Base-by-base conservation (phyloP, 208 protist species). In the Leishmania aethiopica region DNA sequence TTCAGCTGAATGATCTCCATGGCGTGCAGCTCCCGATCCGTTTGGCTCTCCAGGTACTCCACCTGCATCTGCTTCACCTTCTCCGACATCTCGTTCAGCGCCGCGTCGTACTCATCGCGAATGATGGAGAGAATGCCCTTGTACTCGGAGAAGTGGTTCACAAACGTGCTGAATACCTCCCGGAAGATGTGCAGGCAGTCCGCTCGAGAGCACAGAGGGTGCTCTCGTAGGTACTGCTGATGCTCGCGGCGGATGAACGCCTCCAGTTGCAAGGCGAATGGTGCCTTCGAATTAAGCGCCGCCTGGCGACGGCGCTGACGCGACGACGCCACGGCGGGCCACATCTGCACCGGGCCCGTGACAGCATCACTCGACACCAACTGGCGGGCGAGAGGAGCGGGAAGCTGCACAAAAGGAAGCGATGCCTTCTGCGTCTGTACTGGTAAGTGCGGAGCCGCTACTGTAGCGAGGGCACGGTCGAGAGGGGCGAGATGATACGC, bases 121-220 rank as follows among this genome's bases (percentile, higher is more conserved):
- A 96, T 97, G 60, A 96, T 75, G 77, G 85, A 89, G 66, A 98
- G 87, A 32, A 97, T 82, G 57, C 82, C 85, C 45, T 75, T 86
- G 84, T 96, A 98, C 81, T 98, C 92, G 45, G 88, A 53, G 83
- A 98, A 98, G 85, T 96, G 95, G 55, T 96, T 92, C 69, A 92
- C 86, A 80, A 98, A 87, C 42, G 88, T 91, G 57, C 79, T 86
- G 78, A 98, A 91, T 0, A 89, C 95, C 77, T 98, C 95, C 13
- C 89, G 84, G 66, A 96, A 94, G 76, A 98, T 98, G 72, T 94
- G 92, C 37, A 98, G 84, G 15, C 90, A 96, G 35, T 96, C 92
- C 5, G 79, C 76, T 66, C 92, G 88, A 28, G 91, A 87, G 75
- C 92, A 95, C 72, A 88, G 69, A 2, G 86, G 91, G 69, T 95